phyloP scores from a whole-genome alignment of 768 basidiomycete species.

The Holtermanniella nyarrowii region DNA sequence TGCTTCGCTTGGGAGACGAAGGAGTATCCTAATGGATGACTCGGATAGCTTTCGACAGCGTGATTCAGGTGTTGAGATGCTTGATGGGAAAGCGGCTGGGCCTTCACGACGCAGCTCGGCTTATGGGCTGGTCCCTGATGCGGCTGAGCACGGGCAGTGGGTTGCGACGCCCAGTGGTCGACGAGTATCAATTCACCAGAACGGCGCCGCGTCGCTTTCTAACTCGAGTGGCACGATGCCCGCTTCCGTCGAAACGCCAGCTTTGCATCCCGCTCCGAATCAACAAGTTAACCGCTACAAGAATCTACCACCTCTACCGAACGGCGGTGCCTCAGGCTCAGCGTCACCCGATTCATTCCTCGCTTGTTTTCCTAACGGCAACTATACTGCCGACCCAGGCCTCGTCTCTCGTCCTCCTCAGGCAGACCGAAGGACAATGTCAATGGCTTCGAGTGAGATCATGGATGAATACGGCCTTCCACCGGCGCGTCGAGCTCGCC shows the following conservation, averaged over 20 bases:
- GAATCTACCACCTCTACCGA: conserved; percentile 30
- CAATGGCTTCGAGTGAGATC: neutral
- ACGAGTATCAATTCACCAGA: conserved; percentile 9
- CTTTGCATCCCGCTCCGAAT: conserved; percentile 1
- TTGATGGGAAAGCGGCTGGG: conserved; percentile 4
- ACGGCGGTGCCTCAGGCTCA: neutral
- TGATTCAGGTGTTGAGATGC: conserved; percentile 11
- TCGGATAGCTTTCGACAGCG: conserved; percentile 1
- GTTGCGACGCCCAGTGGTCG: neutral
- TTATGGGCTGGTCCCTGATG: conserved; percentile 74
- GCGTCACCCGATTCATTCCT: neutral
- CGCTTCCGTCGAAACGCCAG: conserved; percentile 12
- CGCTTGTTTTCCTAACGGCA: neutral
- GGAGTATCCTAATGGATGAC: neutral
- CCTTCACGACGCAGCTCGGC: conserved; percentile 80
- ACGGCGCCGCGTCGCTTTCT: conserved; percentile 25
- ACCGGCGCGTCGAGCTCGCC: neutral
- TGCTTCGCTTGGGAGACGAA: conserved; percentile 6
- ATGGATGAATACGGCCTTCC: neutral
- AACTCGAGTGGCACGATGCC: conserved; percentile 17
- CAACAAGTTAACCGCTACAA: conserved; percentile 18
- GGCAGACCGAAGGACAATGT: neutral
- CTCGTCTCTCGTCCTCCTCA: neutral
- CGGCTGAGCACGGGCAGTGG: conserved; percentile 36
- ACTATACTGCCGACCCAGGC: neutral